Base-by-base conservation (phyloP, 2,329 filamentous ascomycete species). In the Diplodia corticola region DNA sequence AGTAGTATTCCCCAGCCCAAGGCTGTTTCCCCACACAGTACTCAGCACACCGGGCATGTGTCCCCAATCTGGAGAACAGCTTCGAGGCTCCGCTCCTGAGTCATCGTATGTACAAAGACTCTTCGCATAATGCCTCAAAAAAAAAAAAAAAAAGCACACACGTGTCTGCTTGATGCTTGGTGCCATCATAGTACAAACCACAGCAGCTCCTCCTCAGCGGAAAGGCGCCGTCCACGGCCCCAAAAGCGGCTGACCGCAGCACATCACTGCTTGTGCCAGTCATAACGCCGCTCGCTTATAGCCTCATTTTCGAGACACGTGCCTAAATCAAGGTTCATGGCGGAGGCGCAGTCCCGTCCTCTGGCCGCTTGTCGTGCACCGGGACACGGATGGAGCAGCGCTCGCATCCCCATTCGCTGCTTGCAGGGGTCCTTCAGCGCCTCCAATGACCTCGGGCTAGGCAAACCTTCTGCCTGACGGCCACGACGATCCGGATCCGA, bases 201-300 rank as follows among this genome's bases (percentile, higher is more conserved):
- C 48, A 51, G 59, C 46, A 15, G 60, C n/a, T 33, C 55, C 24
- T 30, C 6, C 22, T 4, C 17, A 44, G 9, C 20, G 15, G n/a
- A 35, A 49, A 49, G 57, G 40, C 57, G 30, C 40, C 57, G 48
- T 22, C 44, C 26, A 7, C 40, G 26, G 40, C 22, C 37, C 28
- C 44, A 26, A 26, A 49, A 61, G 7, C 57, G 44, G 57, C 44
- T 61, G 40, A 61, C 57, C 57, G 57, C 60, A 63, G 60, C 33
- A 44, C 30, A 28, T 63, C 24, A 35, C 9, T n/a, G 46, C 46
- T 48, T 35, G 60, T 35, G 30, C 48, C 22, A 53, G 60, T 46
- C 60, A 63, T 63, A 35, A 61, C 28, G 24, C 57, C 57, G 12
- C 55, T 46, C 24, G 26, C 28, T 40, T 24, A 13, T 49, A 9